Evolutionary conservation across 495 filamentous ascomycete genomes (phyloP).

Genomic region (Oleoguttula mirabilis): DNA sequence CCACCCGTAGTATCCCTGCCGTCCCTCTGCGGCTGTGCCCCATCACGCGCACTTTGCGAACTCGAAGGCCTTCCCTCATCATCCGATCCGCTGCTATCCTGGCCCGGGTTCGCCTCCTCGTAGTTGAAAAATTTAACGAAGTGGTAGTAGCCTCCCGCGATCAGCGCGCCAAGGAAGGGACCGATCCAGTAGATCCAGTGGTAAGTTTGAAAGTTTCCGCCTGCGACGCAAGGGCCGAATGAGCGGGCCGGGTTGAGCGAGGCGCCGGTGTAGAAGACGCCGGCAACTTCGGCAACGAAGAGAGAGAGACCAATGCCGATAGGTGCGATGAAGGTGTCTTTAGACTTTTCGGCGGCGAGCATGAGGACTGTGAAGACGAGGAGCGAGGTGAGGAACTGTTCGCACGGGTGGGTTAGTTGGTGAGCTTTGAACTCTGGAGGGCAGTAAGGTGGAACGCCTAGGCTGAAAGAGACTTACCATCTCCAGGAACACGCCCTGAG

Average conservation of each 20-base stretch:
- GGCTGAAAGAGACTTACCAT: constrained; percentile 35
- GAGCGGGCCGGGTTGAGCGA: constrained; percentile 21
- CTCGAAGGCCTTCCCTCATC: too few relatives aligned
- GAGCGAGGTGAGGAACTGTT: constrained; percentile 55
- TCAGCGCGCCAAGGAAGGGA: constrained; percentile 25
- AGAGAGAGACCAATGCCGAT: constrained; percentile 64
- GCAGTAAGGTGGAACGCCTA: too few relatives aligned
- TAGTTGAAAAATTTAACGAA: constrained; percentile 49
- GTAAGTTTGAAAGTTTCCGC: constrained; percentile 12
- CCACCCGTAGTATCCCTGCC: too few relatives aligned
- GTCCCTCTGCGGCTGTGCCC: too few relatives aligned
- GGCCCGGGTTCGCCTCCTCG: constrained; percentile 64
- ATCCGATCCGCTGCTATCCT: constrained; percentile 40
- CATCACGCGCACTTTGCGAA: too few relatives aligned
- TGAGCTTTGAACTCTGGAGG: too few relatives aligned
- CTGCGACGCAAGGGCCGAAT: constrained; percentile 19
- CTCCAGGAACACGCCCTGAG: constrained; percentile 64
- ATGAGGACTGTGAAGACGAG: constrained; percentile 69
- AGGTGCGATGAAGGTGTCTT: constrained; percentile 63
- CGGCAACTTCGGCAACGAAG: constrained; percentile 56
- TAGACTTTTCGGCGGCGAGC: constrained; percentile 68
- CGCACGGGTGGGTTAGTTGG: too few relatives aligned
- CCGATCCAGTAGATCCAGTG: constrained; percentile 27
- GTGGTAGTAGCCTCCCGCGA: constrained; percentile 28
- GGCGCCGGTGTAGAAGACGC: constrained; percentile 31